Base-by-base conservation (phyloP, 768 basidiomycete genomes). In the Hericium rajendrae region DNA sequence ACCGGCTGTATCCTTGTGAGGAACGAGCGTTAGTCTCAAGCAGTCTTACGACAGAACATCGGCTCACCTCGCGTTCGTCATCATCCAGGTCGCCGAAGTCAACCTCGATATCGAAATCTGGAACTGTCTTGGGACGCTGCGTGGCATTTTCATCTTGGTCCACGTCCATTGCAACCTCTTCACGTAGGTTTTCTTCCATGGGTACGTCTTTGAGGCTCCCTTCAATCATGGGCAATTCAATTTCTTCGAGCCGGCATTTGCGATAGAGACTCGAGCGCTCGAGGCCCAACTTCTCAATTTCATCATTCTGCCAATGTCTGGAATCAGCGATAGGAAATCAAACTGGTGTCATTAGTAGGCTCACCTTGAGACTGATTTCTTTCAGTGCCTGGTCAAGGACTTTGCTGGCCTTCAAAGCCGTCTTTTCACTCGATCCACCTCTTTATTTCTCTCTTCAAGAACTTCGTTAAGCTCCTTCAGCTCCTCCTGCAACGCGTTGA, bases 241-340 rank as follows among this genome's bases (percentile, higher is more conserved):
- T 87, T 64, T 97, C 94, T 60, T 99, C 97, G 48, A 99, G 76
- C 60, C 93, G 82, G 71, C 95, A 97, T 66, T 90, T 91, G 15
- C 94, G 82, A 68, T 97, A 98, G 49, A 90, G 79, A 0, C 85
- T 76, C 22, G 92, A 90, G 22, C 95, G 78, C 66, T 97, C 94
- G 49, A 91, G 76, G 0, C 84, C 86, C 26, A 88, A 72, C 67
- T 90, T 91, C 69, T 93, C 91, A 58, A 97, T 97, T 65, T 93
- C 89, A 68, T 95, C 94, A 63, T 88, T 89, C 85, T 86, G 59
- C 6, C 11, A n/a, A 22, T 6, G 20, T 13, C 37, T 20, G 6
- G 6, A 24, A 43, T 43, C 18, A 43, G 41, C 43, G n/a, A 20
- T 40, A 38, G 18, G 12, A 18, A 8, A 41, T 22, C 15, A 20